Evolutionary conservation across 1,139 yeast species (phyloP).

Genomic region (Debaryomyces fabryi): DNA sequence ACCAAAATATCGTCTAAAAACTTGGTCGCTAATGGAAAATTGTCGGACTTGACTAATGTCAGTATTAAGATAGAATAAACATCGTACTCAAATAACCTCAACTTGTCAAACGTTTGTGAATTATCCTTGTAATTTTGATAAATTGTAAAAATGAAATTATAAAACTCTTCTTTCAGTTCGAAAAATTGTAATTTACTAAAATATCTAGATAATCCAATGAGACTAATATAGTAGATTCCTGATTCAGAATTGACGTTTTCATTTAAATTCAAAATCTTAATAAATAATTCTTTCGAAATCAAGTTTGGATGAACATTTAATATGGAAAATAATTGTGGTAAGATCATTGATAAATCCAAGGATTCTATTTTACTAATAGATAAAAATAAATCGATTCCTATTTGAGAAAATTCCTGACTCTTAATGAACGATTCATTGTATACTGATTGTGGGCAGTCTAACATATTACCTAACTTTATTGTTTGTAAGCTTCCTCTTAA

Average conservation of each 20-base stretch:
- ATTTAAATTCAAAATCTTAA: conserved; percentile 16
- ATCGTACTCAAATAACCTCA: conserved; percentile 37
- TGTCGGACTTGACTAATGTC: conserved; percentile 52
- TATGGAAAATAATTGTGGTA: conserved; percentile 31
- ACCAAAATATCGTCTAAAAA: conserved; percentile 52
- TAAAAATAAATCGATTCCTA: conserved; percentile 60
- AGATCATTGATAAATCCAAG: conserved; percentile 27
- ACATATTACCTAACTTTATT: conserved; percentile 13
- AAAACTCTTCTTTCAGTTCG: conserved; percentile 20
- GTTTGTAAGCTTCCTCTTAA: conserved; percentile 51
- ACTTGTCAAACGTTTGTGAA: conserved; percentile 5
- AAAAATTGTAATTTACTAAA: conserved; percentile 24
- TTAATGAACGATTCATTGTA: conserved; percentile 38
- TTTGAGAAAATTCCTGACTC: conserved; percentile 64
- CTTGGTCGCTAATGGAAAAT: conserved; percentile 52
- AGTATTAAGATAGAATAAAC: conserved; percentile 56
- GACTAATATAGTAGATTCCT: conserved; percentile 19
- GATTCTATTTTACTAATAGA: conserved; percentile 40
- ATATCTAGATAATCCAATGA: conserved; percentile 27
- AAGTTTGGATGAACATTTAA: conserved; percentile 33
- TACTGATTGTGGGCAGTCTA: conserved; percentile 17
- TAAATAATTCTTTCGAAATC: conserved; percentile 25
- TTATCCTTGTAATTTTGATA: conserved; percentile 28
- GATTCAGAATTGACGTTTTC: background rate
- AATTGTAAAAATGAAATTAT: conserved; percentile 30